These are phyloP conservation scores for Lunularia cruciata DNA, from an alignment of 225 moss, liverwort and hornwort genomes.

Conservation along the genomic window DNA sequence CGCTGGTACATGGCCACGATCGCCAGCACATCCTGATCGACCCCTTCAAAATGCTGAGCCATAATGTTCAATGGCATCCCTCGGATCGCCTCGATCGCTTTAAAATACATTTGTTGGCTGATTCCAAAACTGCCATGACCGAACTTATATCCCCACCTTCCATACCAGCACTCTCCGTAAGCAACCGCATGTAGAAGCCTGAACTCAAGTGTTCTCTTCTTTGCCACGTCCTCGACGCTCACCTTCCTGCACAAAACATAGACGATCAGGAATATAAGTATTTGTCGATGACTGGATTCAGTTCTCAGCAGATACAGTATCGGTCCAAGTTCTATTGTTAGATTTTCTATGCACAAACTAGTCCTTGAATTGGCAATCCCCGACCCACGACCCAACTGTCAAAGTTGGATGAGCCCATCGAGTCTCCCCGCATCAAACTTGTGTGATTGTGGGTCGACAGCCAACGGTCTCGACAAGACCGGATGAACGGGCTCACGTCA, in stretches of 20 bases:
- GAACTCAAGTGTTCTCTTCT: constrained; percentile 86
- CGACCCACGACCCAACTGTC: too few relatives aligned
- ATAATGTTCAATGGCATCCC: constrained; percentile 94
- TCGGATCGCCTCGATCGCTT: constrained; percentile 95
- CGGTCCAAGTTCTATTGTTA: too few relatives aligned
- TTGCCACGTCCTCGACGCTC: constrained; percentile 98
- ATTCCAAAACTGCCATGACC: constrained; percentile 99
- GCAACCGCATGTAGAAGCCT: constrained; percentile 90
- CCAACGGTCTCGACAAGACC: too few relatives aligned
- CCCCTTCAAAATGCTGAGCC: constrained; percentile 91
- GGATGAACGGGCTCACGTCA: too few relatives aligned
- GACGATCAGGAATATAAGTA: too few relatives aligned
- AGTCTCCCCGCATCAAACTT: too few relatives aligned
- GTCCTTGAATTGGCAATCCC: too few relatives aligned
- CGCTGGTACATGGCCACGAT: constrained; percentile 87
- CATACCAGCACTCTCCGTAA: constrained; percentile 98
- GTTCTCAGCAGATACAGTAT: too few relatives aligned
- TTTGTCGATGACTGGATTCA: too few relatives aligned
- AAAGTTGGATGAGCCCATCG: too few relatives aligned
- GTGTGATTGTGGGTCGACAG: too few relatives aligned
- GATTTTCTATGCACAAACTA: too few relatives aligned
- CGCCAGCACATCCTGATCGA: constrained; percentile 90
- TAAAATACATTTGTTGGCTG: constrained; percentile 94
- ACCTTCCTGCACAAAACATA: constrained; percentile 88
- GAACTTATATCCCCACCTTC: constrained; percentile 97